A percentile compares a stretch with the other conserved stretches of the same genome.
These are phyloP conservation scores for Aureobasidium lini DNA, from an alignment of 2,329 filamentous ascomycete species.

Conservation along the genomic window DNA sequence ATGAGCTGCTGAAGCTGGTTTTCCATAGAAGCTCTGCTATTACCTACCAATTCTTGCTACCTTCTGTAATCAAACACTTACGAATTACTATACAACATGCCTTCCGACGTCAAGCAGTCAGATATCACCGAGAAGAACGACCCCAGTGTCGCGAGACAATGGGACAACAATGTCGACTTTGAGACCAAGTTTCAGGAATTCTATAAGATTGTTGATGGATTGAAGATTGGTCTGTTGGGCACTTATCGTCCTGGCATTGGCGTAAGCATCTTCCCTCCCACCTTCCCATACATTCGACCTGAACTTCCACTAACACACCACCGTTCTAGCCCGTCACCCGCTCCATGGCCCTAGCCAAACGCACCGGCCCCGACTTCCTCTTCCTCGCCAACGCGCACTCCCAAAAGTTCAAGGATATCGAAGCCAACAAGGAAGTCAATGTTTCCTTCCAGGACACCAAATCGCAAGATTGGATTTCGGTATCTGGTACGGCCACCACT, in stretches of 20 bases:
- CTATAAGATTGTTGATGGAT: conserved; percentile 38
- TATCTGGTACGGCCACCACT: conserved; percentile 37
- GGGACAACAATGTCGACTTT: conserved; percentile 38
- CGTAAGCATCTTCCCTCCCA: conserved; percentile 15
- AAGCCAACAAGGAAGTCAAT: conserved; percentile 34
- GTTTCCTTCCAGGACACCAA: conserved; percentile 41
- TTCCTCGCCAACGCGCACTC: conserved; percentile 43
- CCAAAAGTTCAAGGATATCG: conserved; percentile 40
- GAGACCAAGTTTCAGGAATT: conserved; percentile 42
- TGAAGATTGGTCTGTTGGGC: conserved; percentile 38
- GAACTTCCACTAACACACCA: neutral
- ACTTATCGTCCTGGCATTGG: conserved; percentile 36
- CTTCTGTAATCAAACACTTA: too few relatives aligned
- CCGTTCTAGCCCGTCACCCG: conserved; percentile 36
- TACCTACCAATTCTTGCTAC: too few relatives aligned
- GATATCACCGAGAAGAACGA: conserved; percentile 39
- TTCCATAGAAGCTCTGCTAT: too few relatives aligned
- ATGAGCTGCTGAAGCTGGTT: neutral
- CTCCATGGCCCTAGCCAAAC: conserved; percentile 48
- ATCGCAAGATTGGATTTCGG: conserved; percentile 41
- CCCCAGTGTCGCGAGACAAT: conserved; percentile 44
- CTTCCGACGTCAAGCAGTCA: conserved; percentile 32
- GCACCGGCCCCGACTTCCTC: conserved; percentile 46
- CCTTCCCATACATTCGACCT: neutral
- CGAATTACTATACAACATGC: conserved; percentile 33